These are phyloP conservation scores for Vickermania ingenoplastis DNA, from an alignment of 208 protist genomes.

Conservation along the genomic window DNA sequence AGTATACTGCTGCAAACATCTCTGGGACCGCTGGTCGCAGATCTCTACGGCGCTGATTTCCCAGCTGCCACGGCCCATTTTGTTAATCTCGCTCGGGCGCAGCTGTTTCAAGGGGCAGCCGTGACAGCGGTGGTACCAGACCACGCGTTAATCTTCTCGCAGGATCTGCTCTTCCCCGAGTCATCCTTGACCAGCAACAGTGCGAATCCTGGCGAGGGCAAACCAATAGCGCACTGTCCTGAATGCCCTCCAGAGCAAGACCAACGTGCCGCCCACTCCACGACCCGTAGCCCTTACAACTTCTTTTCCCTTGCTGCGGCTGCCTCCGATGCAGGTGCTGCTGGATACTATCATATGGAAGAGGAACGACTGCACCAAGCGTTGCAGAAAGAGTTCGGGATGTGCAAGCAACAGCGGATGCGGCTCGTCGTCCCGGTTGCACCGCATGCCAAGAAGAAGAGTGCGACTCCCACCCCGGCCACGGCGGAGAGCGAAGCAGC, in stretches of 20 bases:
- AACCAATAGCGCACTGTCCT: too few species aligned
- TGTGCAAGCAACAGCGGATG: neutral
- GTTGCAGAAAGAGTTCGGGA: slow-evolving; percentile 1
- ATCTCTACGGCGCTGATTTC: slow-evolving; percentile 58
- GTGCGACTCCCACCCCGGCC: too few species aligned
- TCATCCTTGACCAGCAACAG: neutral
- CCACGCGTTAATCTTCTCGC: slow-evolving; percentile 53
- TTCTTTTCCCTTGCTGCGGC: too few species aligned
- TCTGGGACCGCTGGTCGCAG: slow-evolving; percentile 39
- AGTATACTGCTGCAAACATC: slow-evolving; percentile 67
- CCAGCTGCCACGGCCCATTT: slow-evolving; percentile 45
- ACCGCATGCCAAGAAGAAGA: neutral
- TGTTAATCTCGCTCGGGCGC: slow-evolving; percentile 51
- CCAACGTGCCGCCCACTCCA: too few species aligned
- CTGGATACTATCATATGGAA: neutral
- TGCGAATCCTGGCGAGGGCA: too few species aligned
- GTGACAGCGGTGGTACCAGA: slow-evolving; percentile 55
- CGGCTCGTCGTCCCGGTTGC: too few species aligned
- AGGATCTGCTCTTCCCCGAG: too few species aligned
- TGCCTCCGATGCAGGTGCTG: too few species aligned
- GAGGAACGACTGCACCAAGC: slow-evolving; percentile 1
- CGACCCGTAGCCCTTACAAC: too few species aligned
- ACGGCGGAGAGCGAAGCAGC: too few species aligned
- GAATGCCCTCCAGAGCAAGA: too few species aligned
- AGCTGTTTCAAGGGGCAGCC: slow-evolving; percentile 59